Evolutionary conservation across 305 asterid genomes (phyloP).

Genomic region (Withania somnifera): DNA sequence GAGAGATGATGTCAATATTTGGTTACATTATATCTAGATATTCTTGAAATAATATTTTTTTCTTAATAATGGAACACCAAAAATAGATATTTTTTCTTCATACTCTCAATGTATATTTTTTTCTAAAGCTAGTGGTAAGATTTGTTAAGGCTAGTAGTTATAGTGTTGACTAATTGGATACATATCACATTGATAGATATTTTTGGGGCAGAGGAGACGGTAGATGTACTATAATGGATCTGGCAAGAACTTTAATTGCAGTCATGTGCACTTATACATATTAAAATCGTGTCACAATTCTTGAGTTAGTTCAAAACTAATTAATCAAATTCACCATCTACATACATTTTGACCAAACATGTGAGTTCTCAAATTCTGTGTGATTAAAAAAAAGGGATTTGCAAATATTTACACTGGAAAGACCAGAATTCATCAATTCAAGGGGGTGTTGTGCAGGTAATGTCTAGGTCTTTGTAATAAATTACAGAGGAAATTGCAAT

Average conservation of each 20-base stretch:
- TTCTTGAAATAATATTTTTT: too few relatives aligned
- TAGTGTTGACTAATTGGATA: background rate
- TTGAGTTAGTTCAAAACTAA: background rate
- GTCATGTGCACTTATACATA: background rate
- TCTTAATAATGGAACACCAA: too few relatives aligned
- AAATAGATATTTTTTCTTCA: too few relatives aligned
- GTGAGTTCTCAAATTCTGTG: background rate
- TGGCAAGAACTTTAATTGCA: background rate
- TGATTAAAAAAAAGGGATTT: background rate
- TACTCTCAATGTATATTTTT: too few relatives aligned
- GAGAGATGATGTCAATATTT: too few relatives aligned
- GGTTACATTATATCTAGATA: too few relatives aligned
- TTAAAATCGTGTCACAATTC: background rate
- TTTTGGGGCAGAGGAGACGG: background rate
- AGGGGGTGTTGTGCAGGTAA: too few relatives aligned
- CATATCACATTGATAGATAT: background rate
- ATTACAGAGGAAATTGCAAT: background rate
- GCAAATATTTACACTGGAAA: background rate
- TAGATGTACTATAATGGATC: background rate
- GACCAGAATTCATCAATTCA: background rate
- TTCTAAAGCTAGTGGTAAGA: background rate
- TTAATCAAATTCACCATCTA: background rate
- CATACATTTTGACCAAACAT: slow-evolving; percentile 1
- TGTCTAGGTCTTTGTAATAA: background rate
- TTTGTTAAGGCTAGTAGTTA: background rate